Conservation (phyloP, 306 rosid species). For the Rosa persica region DNA sequence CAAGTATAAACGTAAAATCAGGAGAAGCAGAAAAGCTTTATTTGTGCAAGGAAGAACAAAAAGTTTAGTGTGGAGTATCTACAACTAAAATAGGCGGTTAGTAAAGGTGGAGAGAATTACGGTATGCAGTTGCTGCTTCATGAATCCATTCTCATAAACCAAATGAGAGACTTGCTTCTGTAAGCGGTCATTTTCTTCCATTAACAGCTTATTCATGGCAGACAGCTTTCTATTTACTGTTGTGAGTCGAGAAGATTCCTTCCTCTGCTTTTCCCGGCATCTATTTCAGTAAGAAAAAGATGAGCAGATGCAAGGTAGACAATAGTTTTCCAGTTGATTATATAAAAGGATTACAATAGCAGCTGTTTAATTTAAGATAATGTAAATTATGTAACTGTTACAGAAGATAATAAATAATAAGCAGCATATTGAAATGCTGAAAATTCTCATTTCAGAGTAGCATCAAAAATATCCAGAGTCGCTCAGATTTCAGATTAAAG, state of each 20-base stretch:
- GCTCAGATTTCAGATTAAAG: neutral
- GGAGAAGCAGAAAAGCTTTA: neutral
- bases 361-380: neutral
- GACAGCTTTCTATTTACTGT: slow-evolving; percentile 81
- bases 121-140: slow-evolving; percentile 75
- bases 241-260: slow-evolving; percentile 88
- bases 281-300: slow-evolving; percentile 29
- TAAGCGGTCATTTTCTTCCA: slow-evolving; percentile 98
- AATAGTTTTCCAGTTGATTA: neutral
- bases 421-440: neutral
- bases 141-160: slow-evolving; percentile 89
- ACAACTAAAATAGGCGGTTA: neutral
- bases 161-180: slow-evolving; percentile 97
- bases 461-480: neutral
- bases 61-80: neutral
- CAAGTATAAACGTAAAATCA: neutral
- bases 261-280: slow-evolving; percentile 98
- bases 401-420: neutral
- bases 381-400: neutral
- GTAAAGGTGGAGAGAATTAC: slow-evolving; percentile 32
- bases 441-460: neutral
- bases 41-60: neutral
- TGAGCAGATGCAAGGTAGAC: neutral
- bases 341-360: neutral
- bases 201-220: slow-evolving; percentile 88